Evolutionary conservation across 1,139 yeast genomes (phyloP).

Genomic region (Saccharomyces hybrid): DNA sequence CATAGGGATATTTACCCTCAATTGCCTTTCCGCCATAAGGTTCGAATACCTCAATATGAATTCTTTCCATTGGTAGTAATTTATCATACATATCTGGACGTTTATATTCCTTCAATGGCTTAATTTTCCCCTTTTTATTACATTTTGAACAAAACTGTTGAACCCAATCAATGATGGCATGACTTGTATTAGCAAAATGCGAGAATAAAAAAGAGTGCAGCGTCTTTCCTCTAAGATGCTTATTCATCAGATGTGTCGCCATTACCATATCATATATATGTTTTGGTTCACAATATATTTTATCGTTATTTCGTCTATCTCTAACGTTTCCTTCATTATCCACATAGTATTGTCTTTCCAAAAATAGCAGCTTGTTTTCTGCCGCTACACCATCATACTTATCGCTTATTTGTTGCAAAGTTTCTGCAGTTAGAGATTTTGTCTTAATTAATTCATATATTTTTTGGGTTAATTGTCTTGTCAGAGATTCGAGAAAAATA

Average conservation of each 20-base stretch:
- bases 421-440: slow-evolving; percentile 16
- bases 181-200: slow-evolving; percentile 25
- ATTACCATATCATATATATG: slow-evolving; percentile 25
- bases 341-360: slow-evolving; percentile 23
- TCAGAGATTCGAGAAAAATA: slow-evolving; percentile 19
- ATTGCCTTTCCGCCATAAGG: slow-evolving; percentile 22
- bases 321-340: slow-evolving; percentile 20
- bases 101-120: slow-evolving; percentile 13
- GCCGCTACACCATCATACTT: slow-evolving; percentile 17
- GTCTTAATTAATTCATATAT: slow-evolving; percentile 22
- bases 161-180: slow-evolving; percentile 16
- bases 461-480: slow-evolving; percentile 25
- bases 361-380: slow-evolving; percentile 17
- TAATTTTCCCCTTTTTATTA: slow-evolving; percentile 16
- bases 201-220: slow-evolving; percentile 17
- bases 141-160: slow-evolving; percentile 27
- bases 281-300: slow-evolving; percentile 27
- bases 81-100: slow-evolving; percentile 18
- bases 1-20: slow-evolving; percentile 25
- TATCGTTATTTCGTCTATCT: slow-evolving; percentile 22
- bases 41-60: slow-evolving; percentile 27
- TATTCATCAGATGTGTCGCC: slow-evolving; percentile 28
- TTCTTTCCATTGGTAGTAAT: slow-evolving; percentile 26
- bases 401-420: slow-evolving; percentile 17
- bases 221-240: slow-evolving; percentile 18